phyloP scores from a whole-genome alignment of 306 rosid genomes.

The Lupinus albus region DNA sequence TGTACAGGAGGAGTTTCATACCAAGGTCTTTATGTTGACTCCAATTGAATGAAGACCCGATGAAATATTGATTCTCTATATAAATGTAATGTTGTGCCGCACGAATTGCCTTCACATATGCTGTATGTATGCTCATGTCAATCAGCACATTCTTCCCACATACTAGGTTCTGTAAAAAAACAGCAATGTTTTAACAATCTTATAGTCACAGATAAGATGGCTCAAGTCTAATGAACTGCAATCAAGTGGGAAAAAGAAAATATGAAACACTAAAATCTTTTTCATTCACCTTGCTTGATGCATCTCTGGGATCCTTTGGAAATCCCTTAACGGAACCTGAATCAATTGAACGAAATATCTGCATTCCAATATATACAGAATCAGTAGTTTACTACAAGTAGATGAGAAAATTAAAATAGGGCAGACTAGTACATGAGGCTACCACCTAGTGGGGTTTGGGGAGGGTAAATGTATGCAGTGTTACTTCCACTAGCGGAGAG shows the following conservation, averaged over 20 bases:
- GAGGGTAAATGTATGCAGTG: too few species aligned
- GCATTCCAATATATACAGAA: constrained; percentile 43
- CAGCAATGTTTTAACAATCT: constrained; percentile 39
- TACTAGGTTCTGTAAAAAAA: constrained; percentile 71
- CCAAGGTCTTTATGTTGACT: constrained; percentile 73
- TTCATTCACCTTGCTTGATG: constrained; percentile 60
- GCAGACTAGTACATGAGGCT: too few species aligned
- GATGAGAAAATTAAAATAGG: constrained; percentile 16
- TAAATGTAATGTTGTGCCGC: constrained; percentile 93
- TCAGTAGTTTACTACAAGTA: constrained; percentile 26
- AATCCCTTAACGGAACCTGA: constrained; percentile 86
- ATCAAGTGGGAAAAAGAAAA: constrained; percentile 31
- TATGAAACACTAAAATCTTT: constrained; percentile 27
- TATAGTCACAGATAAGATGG: constrained; percentile 19
- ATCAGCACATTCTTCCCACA: constrained; percentile 95
- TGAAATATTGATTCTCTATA: constrained; percentile 93
- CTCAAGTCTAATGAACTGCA: constrained; percentile 20
- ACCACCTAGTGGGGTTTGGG: too few species aligned
- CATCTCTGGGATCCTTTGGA: constrained; percentile 86
- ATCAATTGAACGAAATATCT: constrained; percentile 96
- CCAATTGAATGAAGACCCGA: constrained; percentile 95
- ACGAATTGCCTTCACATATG: constrained; percentile 93
- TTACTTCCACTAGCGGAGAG: too few species aligned
- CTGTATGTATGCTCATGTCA: constrained; percentile 98
- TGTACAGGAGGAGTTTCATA: constrained; percentile 41